Evolutionary conservation across 2,329 filamentous ascomycete species (phyloP).

Genomic region (Xylariaceae sp.): DNA sequence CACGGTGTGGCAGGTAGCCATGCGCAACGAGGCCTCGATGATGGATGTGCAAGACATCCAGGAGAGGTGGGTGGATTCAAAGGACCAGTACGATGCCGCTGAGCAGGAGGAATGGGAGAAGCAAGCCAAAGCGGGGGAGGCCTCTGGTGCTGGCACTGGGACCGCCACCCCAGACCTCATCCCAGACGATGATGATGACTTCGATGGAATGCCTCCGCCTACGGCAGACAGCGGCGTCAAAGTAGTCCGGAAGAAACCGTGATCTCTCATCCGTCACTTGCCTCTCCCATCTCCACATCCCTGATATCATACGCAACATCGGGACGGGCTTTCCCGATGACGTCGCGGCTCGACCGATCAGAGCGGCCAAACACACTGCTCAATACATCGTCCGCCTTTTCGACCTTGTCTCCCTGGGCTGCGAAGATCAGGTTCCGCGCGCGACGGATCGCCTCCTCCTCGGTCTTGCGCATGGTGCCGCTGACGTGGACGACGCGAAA

Average conservation of each 20-base stretch:
- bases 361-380: slow-evolving; percentile 31
- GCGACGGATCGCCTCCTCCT: slow-evolving; percentile 79
- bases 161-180: slow-evolving; percentile 27
- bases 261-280: slow-evolving; percentile 29
- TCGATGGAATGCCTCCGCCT: slow-evolving; percentile 44
- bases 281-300: slow-evolving; percentile 25
- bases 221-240: slow-evolving; percentile 57
- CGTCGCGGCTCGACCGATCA: slow-evolving; percentile 13
- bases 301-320: slow-evolving; percentile 39
- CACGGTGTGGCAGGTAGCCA: slow-evolving; percentile 93
- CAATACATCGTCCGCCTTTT: slow-evolving; percentile 22
- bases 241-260: slow-evolving; percentile 57
- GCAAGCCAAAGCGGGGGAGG: slow-evolving; percentile 50
- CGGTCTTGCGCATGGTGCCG: slow-evolving; percentile 86
- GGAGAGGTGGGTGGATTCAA: slow-evolving; percentile 89
- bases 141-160: slow-evolving; percentile 24
- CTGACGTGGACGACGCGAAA: slow-evolving; percentile 81
- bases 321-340: slow-evolving; percentile 28
- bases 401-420: slow-evolving; percentile 42
- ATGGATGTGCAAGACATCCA: slow-evolving; percentile 87
- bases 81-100: slow-evolving; percentile 76
- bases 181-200: slow-evolving; percentile 28
- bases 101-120: slow-evolving; percentile 71
- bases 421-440: slow-evolving; percentile 65
- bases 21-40: slow-evolving; percentile 65